Base-by-base conservation (phyloP, 768 basidiomycete genomes). In the Rhizopogon salebrosus region DNA sequence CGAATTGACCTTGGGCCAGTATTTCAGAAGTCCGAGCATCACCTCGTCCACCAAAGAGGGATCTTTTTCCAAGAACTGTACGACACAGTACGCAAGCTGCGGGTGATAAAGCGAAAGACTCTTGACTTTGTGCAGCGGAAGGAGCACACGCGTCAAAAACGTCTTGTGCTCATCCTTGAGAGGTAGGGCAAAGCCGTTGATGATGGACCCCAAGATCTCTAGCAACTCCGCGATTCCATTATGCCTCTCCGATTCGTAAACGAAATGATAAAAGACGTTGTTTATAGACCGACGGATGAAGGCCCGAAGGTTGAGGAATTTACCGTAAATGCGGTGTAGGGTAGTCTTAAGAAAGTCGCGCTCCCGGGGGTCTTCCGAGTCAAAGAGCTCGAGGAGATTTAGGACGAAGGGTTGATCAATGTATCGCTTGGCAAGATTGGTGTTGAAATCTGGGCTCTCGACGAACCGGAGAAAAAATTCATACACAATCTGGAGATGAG, bases 291-390 rank as follows among this genome's bases (percentile, higher is more conserved):
- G 85, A 51, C 97, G 89, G 64, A 99, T 98, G 73, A 98, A 98
- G 38, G 97, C 95, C 55, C 97, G 93, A 40, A 98, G 83, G 68
- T 95, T 97, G 63, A 98, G 85, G 78, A 99, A 98, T 77, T 98
- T 98, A 68, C 97, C 97, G 65, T 99, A 99, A 70, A 99, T 98
- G 54, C 97, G 87, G 69, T 99, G 97, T 23, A 99, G 78, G 6
- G 97, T 99, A 6, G 97, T 99, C 76, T 99, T 99, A 63, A 99
- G 83, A 70, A 99, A 99, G 68, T 99, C 97, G 60, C 97, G 92
- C 72, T 99, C 97, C 56, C 97, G 83, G 26, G 97, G 97, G 66
- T 99, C 97, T 72, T 99, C 97, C 38, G 91, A 94, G 71, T 99
- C 97, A 67, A 99, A 99, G 39, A 99, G 83, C 61, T 99, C 97